Evolutionary conservation across 1,284 basidiomycete species (phyloP).

Genomic region (Farysia itapuensis): DNA sequence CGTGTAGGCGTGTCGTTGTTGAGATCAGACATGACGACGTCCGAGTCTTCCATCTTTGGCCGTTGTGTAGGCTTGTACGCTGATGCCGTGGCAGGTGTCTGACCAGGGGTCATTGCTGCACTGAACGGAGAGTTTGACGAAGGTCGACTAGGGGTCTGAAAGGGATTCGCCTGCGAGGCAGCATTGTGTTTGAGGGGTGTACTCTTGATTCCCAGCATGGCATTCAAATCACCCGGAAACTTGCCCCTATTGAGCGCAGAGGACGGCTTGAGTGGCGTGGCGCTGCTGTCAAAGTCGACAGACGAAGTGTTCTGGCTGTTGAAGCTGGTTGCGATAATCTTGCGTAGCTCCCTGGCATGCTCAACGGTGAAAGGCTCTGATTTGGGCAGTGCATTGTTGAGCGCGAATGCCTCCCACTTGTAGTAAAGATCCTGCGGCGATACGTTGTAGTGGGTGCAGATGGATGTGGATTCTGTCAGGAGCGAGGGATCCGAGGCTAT

Average conservation of each 20-base stretch:
- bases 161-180: conserved; percentile 2
- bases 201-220: conserved; percentile 20
- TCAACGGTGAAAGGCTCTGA: conserved; percentile 26
- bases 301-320: conserved; percentile 5
- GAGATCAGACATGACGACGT: conserved; percentile 12
- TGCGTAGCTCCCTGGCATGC: conserved; percentile 31
- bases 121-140: conserved; percentile 9
- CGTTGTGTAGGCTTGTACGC: conserved; percentile 15
- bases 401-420: conserved; percentile 46
- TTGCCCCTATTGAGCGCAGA: conserved; percentile 20
- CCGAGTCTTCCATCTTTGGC: not conserved
- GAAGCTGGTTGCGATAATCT: conserved; percentile 23
- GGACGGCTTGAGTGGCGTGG: conserved; percentile 24
- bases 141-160: conserved; percentile 14
- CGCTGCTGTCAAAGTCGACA: not conserved
- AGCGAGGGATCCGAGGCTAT: conserved; percentile 19
- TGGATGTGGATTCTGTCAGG: conserved; percentile 32
- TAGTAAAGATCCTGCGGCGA: conserved; percentile 44
- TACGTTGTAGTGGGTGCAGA: conserved; percentile 31
- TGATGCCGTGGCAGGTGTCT: conserved; percentile 18
- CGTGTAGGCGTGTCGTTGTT: not conserved
- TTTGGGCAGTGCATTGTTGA: conserved; percentile 31
- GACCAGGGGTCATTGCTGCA: conserved; percentile 1
- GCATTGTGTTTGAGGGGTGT: conserved; percentile 8
- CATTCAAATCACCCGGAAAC: conserved; percentile 8